Percentiles rank a stretch among this genome's conserved stretches.
Evolutionary conservation across 306 rosid species (phyloP).

Genomic region (Malus asiatica): DNA sequence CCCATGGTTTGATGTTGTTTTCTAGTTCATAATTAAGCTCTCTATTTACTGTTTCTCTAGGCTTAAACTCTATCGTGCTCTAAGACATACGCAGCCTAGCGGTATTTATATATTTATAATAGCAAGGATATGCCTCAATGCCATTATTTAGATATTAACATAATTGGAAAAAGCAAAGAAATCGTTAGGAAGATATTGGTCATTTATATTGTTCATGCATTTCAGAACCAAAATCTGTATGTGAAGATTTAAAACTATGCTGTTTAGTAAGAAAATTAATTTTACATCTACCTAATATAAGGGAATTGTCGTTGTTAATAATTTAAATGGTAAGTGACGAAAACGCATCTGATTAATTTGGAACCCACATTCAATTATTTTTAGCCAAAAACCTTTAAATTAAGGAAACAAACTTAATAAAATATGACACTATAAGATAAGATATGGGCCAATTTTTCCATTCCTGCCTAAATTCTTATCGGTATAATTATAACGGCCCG

Average conservation of each 20-base stretch:
- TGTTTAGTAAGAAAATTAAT: neutral
- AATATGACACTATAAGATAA: neutral
- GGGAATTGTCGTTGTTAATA: neutral
- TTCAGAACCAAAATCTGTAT: neutral
- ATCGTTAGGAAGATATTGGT: neutral
- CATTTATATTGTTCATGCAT: neutral
- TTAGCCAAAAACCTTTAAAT: neutral
- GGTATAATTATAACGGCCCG: neutral
- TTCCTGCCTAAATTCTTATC: neutral
- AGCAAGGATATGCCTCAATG: neutral
- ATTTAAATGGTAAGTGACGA: neutral
- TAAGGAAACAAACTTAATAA: neutral
- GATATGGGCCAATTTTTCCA: neutral
- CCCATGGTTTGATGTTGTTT: slow-evolving; percentile 11
- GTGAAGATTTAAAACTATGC: neutral
- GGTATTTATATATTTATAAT: neutral
- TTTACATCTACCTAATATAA: neutral
- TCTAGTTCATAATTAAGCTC: neutral
- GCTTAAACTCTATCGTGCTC: neutral
- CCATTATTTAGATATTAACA: neutral
- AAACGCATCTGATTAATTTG: neutral
- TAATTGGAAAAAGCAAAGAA: neutral
- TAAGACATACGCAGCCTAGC: neutral
- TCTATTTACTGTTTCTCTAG: neutral
- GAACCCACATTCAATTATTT: neutral